Evolutionary conservation across 106 monocot genomes (phyloP), one percentile per base, ranked within the genome.

Genomic region (Phalaenopsis aphrodite): DNA sequence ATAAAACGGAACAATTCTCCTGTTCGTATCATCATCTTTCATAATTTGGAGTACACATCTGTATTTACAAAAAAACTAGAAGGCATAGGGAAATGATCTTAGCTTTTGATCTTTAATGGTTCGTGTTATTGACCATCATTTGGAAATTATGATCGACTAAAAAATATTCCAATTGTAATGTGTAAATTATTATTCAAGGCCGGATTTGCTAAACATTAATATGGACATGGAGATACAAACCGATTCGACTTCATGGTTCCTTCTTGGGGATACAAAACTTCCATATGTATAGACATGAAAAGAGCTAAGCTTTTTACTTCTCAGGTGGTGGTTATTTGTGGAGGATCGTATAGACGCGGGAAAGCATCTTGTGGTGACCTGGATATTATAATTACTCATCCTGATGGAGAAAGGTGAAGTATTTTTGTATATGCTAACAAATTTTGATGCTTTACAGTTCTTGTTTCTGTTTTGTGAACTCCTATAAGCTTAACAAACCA

Each of bases 291-390:
- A 37, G 2, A 69, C 69, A 69, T 38, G n/a, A 65, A 69, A 39
- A 69, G 38, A 3, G 36, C 69, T 38, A 15, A 39, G 4, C 3
- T 76, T 80, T 77, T 82, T 24, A 4, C 86, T 84, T 79, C 86
- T 77, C 81, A 94, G 98, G 93, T 93, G 72, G 64, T 86, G 24
- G 75, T 99, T 89, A 85, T 94, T 39, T 94, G 98, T 82, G 98
- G 91, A 81, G 98, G 94, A 75, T 94, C 94, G 68, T 99, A 91
- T 56, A 92, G 98, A 78, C 98, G 98, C 80, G 94, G 98, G 72
- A 99, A 94, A 83, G 78, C 91, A 85, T 87, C 88, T 76, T 93
- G 94, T 88, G 98, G 98, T 11, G 98, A 99, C 82, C 58, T 99
- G 77, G 98, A 99, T 73, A 82, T 99, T 52, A 56, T 99, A 80